phyloP scores from a whole-genome alignment of 2,329 filamentous ascomycete species.

The Aspergillus oerlinghausenensis region DNA sequence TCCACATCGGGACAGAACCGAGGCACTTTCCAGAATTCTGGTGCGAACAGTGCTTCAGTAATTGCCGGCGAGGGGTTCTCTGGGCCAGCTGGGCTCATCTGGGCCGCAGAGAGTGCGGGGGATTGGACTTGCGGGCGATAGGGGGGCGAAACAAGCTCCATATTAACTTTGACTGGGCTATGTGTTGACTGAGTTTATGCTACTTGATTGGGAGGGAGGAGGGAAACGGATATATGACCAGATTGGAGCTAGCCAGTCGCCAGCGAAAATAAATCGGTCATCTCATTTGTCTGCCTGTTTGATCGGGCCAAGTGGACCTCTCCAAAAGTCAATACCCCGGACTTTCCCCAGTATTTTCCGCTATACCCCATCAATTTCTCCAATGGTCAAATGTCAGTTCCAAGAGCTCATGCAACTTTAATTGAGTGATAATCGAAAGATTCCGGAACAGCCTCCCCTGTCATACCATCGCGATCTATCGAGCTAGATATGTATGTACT shows the following conservation, averaged over 20 bases:
- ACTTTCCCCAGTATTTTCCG: background rate
- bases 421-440: background rate
- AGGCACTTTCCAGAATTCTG: slow-evolving; percentile 17
- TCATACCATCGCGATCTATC: background rate
- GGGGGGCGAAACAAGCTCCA: background rate
- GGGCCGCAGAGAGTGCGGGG: slow-evolving; percentile 20
- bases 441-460: background rate
- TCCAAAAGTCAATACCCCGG: background rate
- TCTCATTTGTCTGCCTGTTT: too few species aligned
- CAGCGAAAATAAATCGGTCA: background rate
- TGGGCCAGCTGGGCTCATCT: slow-evolving; percentile 2
- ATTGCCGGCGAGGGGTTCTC: slow-evolving; percentile 8
- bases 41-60: background rate
- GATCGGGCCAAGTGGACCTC: background rate
- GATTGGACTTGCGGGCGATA: slow-evolving; percentile 8
- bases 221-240: background rate
- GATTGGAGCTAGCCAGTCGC: background rate
- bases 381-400: background rate
- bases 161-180: background rate
- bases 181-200: background rate
- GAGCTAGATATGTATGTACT: background rate
- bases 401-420: background rate
- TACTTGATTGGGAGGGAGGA: background rate
- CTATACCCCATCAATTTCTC: background rate
- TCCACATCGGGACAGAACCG: slow-evolving; percentile 21